Conservation (phyloP, 345 rosid species). For the Balakata baccata region DNA sequence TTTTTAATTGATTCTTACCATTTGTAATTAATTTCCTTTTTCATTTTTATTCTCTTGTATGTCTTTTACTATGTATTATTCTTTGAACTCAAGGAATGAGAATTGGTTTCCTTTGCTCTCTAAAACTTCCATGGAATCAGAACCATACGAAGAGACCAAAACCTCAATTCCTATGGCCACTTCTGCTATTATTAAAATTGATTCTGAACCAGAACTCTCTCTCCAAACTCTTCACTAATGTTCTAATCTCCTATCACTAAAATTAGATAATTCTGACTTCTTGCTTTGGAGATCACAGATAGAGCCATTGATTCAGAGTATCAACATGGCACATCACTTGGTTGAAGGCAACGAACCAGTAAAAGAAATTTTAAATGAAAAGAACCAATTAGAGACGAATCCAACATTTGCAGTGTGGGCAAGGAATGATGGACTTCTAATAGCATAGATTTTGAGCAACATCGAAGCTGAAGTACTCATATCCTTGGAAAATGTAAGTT, state of each 20-base stretch:
- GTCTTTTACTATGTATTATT: too few species aligned
- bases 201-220: not conserved
- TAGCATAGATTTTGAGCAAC: not conserved
- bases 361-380: not conserved
- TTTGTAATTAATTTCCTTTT: too few species aligned
- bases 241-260: not conserved
- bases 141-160: not conserved
- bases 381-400: not conserved
- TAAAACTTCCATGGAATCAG: not conserved
- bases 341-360: not conserved
- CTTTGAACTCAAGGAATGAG: not conserved
- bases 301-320: not conserved
- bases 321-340: too few species aligned
- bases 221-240: not conserved
- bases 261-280: too few species aligned
- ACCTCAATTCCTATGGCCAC: not conserved
- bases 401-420: not conserved
- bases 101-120: not conserved
- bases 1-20: too few species aligned
- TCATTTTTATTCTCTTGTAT: too few species aligned
- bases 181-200: not conserved
- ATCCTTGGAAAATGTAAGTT: not conserved
- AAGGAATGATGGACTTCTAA: not conserved
- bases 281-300: not conserved
- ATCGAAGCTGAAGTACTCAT: not conserved